phyloP scores from a whole-genome alignment of 768 basidiomycete species.

The Sarcomyxa edulis region DNA sequence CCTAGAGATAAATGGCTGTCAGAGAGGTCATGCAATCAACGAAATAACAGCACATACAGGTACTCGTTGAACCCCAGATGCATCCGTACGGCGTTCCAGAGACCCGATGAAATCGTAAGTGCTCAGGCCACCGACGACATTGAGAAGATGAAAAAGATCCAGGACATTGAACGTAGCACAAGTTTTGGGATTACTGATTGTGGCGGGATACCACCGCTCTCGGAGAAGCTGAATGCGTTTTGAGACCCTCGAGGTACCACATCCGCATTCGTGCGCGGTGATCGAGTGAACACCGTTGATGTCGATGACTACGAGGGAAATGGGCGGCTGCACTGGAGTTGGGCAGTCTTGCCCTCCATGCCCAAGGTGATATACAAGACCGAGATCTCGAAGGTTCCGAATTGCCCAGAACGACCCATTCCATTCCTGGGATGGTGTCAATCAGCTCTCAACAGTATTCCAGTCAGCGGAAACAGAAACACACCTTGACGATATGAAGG shows the following conservation, averaged over 20 bases:
- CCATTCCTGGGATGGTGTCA: slow-evolving; percentile 15
- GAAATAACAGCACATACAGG: slow-evolving; percentile 6
- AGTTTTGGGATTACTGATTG: slow-evolving; percentile 12
- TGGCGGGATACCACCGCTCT: slow-evolving; percentile 12
- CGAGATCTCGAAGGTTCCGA: slow-evolving; percentile 5
- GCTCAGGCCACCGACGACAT: slow-evolving; percentile 10
- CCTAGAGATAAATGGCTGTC: too few species aligned
- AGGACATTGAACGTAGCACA: slow-evolving; percentile 15
- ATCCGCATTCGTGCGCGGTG: slow-evolving; percentile 16
- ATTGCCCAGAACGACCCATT: slow-evolving; percentile 9
- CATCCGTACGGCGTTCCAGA: slow-evolving; percentile 7
- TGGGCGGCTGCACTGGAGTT: background rate
- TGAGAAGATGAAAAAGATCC: slow-evolving; percentile 13
- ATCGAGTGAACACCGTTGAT: slow-evolving; percentile 18
- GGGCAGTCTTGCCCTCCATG: slow-evolving; percentile 12
- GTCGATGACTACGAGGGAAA: slow-evolving; percentile 12
- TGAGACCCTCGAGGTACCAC: slow-evolving; percentile 9
- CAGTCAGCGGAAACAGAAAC: background rate
- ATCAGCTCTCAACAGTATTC: too few species aligned
- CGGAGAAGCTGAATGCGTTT: slow-evolving; percentile 10
- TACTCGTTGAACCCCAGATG: slow-evolving; percentile 1
- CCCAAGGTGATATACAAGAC: slow-evolving; percentile 14
- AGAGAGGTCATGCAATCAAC: background rate
- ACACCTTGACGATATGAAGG: slow-evolving; percentile 5
- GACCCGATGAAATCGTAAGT: slow-evolving; percentile 15